A percentile compares a stretch with the other conserved stretches of the same genome.
Conservation (phyloP, 305 asterid genomes). For the Plantago lanceolata region DNA sequence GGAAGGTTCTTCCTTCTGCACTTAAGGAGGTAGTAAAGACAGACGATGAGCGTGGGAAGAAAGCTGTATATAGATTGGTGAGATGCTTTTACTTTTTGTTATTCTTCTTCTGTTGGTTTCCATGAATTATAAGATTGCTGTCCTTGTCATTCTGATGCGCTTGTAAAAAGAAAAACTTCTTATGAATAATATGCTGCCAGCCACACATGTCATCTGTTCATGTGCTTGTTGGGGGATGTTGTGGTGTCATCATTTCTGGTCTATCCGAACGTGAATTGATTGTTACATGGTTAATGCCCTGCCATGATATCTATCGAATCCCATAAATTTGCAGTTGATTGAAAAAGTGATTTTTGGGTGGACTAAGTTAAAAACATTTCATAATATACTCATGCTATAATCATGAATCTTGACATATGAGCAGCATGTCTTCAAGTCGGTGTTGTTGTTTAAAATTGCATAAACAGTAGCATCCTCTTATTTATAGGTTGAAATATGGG, state of each 20-base stretch:
- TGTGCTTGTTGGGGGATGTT: too few species aligned
- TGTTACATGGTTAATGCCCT: too few species aligned
- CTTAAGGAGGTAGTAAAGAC: slow-evolving; percentile 56
- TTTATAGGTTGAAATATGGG: slow-evolving; percentile 80
- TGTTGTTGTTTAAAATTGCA: slow-evolving; percentile 22
- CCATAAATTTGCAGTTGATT: too few species aligned
- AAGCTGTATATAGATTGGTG: slow-evolving; percentile 76
- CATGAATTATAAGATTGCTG: background rate
- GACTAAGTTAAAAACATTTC: too few species aligned
- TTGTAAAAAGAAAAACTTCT: background rate
- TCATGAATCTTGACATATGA: slow-evolving; percentile 17
- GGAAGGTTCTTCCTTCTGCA: slow-evolving; percentile 93
- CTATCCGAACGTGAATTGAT: too few species aligned
- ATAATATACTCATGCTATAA: background rate
- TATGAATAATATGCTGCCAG: too few species aligned
- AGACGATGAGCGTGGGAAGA: slow-evolving; percentile 71
- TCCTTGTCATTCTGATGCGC: background rate
- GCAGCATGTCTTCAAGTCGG: slow-evolving; percentile 16
- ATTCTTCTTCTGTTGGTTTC: background rate
- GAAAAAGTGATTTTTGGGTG: too few species aligned
- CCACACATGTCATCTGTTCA: too few species aligned
- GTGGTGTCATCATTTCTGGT: too few species aligned
- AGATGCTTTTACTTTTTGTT: slow-evolving; percentile 19
- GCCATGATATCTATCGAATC: too few species aligned
- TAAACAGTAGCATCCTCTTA: slow-evolving; percentile 16